Percentiles rank a stretch among this genome's conserved stretches.
phyloP scores from a whole-genome alignment of 1,284 basidiomycete genomes.

The Ustilago esculenta region DNA sequence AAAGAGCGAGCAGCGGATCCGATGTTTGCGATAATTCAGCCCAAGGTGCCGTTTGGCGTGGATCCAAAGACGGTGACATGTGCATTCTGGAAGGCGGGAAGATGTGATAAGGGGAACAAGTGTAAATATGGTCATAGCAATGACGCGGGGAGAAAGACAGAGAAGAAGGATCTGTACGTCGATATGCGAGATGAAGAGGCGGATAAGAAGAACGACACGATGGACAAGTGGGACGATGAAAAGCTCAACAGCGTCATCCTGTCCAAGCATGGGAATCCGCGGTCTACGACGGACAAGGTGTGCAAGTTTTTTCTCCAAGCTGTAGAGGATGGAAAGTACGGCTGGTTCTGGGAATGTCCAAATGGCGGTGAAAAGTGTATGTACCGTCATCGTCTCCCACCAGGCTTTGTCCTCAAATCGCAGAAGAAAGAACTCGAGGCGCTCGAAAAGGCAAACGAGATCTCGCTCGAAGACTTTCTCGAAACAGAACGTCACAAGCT shows the following conservation, averaged over 20 bases:
- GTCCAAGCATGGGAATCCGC: conserved; percentile 89
- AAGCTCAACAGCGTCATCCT: conserved; percentile 86
- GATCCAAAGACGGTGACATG: conserved; percentile 66
- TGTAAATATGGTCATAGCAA: conserved; percentile 90
- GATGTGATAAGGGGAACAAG: conserved; percentile 70
- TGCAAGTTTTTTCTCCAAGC: conserved; percentile 98
- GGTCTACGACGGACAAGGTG: conserved; percentile 90
- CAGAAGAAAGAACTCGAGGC: conserved; percentile 74
- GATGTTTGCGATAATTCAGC: conserved; percentile 67
- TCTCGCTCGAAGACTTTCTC: conserved; percentile 95
- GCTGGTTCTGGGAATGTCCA: conserved; percentile 81
- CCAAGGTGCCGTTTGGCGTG: conserved; percentile 91
- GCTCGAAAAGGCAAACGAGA: conserved; percentile 82
- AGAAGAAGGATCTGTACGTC: conserved; percentile 96
- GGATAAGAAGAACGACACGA: conserved; percentile 80
- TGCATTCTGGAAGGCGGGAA: conserved; percentile 64
- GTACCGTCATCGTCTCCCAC: conserved; percentile 93
- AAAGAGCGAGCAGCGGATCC: conserved; percentile 70
- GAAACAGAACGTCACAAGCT: conserved; percentile 92
- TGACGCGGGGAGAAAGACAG: conserved; percentile 87
- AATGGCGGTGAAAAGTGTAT: conserved; percentile 79
- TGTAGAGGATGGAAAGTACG: conserved; percentile 89
- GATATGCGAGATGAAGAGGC: conserved; percentile 76
- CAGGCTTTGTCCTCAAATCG: conserved; percentile 84
- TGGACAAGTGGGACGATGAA: conserved; percentile 98